These are phyloP conservation scores for Sphenostylis stenocarpa DNA, from an alignment of 306 rosid species.

Conservation along the genomic window DNA sequence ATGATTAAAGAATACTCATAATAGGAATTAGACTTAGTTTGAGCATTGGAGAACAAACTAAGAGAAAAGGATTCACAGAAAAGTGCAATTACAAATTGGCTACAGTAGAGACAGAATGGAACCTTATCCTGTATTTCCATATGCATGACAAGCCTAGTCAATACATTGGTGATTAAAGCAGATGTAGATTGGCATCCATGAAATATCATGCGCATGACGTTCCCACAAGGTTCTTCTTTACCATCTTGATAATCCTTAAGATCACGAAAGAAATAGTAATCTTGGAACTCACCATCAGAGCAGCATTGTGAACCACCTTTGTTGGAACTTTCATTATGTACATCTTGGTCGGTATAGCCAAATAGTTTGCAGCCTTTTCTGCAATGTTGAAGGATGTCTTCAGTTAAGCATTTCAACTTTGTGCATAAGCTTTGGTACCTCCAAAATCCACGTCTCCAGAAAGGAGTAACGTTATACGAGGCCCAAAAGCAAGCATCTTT, in stretches of 20 bases:
- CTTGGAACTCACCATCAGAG: slow-evolving; percentile 37
- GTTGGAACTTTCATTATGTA: slow-evolving; percentile 28
- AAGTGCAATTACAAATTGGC: slow-evolving; percentile 1
- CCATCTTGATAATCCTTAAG: slow-evolving; percentile 37
- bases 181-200: slow-evolving; percentile 79
- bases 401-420: slow-evolving; percentile 71
- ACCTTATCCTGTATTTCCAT: slow-evolving; percentile 76
- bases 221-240: slow-evolving; percentile 61
- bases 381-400: slow-evolving; percentile 63
- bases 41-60: slow-evolving; percentile 13
- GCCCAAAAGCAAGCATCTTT: slow-evolving; percentile 84
- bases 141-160: slow-evolving; percentile 62
- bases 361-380: slow-evolving; percentile 48
- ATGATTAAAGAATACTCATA: neutral
- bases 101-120: neutral
- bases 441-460: slow-evolving; percentile 84
- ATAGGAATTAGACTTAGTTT: slow-evolving; percentile 11
- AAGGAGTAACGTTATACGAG: slow-evolving; percentile 67
- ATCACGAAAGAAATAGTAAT: slow-evolving; percentile 43
- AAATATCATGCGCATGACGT: slow-evolving; percentile 75
- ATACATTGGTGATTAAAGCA: slow-evolving; percentile 53
- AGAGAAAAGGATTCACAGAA: neutral
- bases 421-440: slow-evolving; percentile 59
- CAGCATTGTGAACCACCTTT: slow-evolving; percentile 34
- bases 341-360: slow-evolving; percentile 34